Conservation (phyloP, 805 yeast species). For the Jamesozyma rosinii region DNA sequence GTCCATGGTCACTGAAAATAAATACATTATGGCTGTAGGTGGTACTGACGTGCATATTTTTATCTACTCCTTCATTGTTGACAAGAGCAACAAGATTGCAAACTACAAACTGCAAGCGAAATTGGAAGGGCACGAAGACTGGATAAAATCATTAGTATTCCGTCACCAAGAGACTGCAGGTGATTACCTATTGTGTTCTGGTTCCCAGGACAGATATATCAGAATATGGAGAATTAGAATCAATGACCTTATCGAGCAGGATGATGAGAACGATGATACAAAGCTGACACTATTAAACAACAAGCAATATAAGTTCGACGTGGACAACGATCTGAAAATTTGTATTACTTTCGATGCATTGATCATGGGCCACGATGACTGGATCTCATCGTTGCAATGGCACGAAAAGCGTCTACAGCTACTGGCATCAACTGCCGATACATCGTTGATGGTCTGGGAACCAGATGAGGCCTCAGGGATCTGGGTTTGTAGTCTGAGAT, state of each 20-base stretch:
- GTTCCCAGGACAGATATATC: conserved; percentile 87
- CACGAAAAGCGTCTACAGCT: conserved; percentile 47
- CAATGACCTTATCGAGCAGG: conserved; percentile 46
- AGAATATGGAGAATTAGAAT: conserved; percentile 74
- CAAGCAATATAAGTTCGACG: conserved; percentile 56
- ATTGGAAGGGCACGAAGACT: conserved; percentile 88
- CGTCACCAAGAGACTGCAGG: conserved; percentile 38
- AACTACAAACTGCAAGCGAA: conserved; percentile 36
- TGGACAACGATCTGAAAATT: conserved; percentile 32
- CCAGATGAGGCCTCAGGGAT: conserved; percentile 80
- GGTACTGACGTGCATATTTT: conserved; percentile 53
- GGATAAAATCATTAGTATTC: conserved; percentile 74
- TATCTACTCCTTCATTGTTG: conserved; percentile 40
- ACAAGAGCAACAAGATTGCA: conserved; percentile 9
- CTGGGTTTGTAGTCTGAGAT: conserved; percentile 72
- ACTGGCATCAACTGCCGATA: conserved; percentile 84
- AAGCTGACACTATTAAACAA: conserved; percentile 53
- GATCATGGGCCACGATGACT: conserved; percentile 96
- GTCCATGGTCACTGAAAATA: conserved; percentile 19
- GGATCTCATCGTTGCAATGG: conserved; percentile 86
- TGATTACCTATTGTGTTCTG: conserved; percentile 68
- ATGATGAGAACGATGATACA: conserved; percentile 37
- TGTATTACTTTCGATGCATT: conserved; percentile 82
- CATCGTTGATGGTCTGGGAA: conserved; percentile 88
- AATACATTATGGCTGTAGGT: conserved; percentile 55